phyloP scores from a whole-genome alignment of 139 green algal genomes.

The Ettlia oleoabundans region DNA sequence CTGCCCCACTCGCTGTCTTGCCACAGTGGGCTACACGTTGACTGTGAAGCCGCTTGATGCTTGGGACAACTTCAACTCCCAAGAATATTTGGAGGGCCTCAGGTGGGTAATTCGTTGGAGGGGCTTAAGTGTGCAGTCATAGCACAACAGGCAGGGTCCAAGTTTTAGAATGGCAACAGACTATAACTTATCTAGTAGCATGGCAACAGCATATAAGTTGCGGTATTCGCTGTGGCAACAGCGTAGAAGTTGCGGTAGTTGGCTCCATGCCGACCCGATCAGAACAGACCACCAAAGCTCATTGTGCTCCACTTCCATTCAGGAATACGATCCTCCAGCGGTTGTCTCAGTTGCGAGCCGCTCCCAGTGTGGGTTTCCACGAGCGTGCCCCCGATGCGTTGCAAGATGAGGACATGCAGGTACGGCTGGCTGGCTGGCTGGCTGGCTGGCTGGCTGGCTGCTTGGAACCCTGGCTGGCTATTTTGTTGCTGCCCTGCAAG shows the following conservation, averaged over 20 bases:
- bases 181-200: too few species aligned
- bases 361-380: constrained; percentile 51
- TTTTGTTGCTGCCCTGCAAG: too few species aligned
- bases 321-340: constrained; percentile 25
- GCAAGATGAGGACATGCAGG: constrained; percentile 21
- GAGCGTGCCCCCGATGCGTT: constrained; percentile 52
- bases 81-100: constrained; percentile 55
- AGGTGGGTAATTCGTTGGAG: background rate
- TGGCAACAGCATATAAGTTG: too few species aligned
- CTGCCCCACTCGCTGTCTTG: background rate
- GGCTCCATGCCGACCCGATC: too few species aligned
- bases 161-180: too few species aligned
- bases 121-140: background rate
- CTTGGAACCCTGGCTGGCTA: background rate
- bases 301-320: too few species aligned
- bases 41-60: constrained; percentile 15
- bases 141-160: too few species aligned
- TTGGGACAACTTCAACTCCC: constrained; percentile 58
- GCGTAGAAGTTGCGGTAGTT: too few species aligned
- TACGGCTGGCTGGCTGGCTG: background rate
- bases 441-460: background rate
- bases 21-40: constrained; percentile 20
- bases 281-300: too few species aligned
- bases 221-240: too few species aligned
- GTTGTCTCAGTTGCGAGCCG: constrained; percentile 30